phyloP scores from a whole-genome alignment of 257 asterid species.

The Henckelia pumila region DNA sequence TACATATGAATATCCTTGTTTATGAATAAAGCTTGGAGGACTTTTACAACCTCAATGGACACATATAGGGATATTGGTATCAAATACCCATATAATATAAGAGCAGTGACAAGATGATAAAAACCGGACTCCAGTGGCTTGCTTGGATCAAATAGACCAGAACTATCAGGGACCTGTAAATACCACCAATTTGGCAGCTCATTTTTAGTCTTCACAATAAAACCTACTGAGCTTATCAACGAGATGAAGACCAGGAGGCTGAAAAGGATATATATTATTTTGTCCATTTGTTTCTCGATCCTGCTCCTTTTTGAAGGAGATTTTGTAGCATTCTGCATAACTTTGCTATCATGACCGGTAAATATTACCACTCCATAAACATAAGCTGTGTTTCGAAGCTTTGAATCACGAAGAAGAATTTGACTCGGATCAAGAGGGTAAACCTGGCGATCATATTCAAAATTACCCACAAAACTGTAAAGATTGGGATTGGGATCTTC shows the following conservation, averaged over 20 bases:
- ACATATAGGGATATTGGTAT: constrained; percentile 95
- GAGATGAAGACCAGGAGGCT: constrained; percentile 70
- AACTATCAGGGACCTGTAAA: constrained; percentile 56
- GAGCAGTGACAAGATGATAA: constrained; percentile 86
- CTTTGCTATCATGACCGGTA: constrained; percentile 92
- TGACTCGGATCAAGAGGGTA: constrained; percentile 89
- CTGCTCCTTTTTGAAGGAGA: constrained; percentile 93
- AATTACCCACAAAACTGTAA: constrained; percentile 80
- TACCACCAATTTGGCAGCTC: constrained; percentile 88
- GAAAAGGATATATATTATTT: constrained; percentile 83
- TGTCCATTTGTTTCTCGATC: constrained; percentile 89
- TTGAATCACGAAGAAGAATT: constrained; percentile 90
- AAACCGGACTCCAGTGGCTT: constrained; percentile 61
- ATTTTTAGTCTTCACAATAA: constrained; percentile 64
- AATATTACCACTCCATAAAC: constrained; percentile 85
- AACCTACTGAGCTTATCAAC: constrained; percentile 69
- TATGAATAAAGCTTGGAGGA: constrained; percentile 85
- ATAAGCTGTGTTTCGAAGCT: constrained; percentile 80
- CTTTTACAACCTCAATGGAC: constrained; percentile 90
- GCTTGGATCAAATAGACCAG: constrained; percentile 54
- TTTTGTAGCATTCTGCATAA: constrained; percentile 88
- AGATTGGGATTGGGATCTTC: constrained; percentile 96
- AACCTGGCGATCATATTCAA: constrained; percentile 59
- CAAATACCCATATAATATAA: constrained; percentile 84
- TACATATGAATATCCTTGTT: constrained; percentile 84